Evolutionary conservation across 1,284 basidiomycete genomes (phyloP).

Genomic region (Hemileia vastatrix): DNA sequence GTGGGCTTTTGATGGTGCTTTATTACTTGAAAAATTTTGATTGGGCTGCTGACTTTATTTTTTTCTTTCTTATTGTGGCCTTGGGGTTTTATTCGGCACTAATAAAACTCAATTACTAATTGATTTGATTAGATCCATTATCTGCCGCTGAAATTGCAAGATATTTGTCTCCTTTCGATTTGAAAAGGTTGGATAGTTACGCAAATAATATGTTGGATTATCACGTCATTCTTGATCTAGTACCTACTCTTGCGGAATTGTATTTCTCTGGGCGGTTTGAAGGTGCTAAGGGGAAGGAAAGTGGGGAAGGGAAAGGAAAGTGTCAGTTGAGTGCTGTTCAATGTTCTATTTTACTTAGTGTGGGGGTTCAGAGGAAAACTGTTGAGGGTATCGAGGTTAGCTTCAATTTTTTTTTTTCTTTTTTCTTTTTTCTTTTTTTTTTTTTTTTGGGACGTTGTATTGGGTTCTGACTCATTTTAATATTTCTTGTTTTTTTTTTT

Average conservation of each 20-base stretch:
- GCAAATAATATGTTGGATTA: conserved; percentile 94
- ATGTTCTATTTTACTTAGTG: conserved; percentile 66
- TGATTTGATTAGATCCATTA: no score
- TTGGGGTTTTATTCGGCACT: no score
- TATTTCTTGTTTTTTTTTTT: neutral
- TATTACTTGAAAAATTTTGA: no score
- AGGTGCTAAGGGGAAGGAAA: conserved; percentile 50
- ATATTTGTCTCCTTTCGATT: conserved; percentile 78
- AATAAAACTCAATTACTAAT: no score
- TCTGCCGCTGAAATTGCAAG: conserved; percentile 61
- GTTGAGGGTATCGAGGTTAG: conserved; percentile 68
- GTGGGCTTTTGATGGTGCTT: neutral
- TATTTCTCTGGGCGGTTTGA: conserved; percentile 74
- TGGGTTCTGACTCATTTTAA: neutral
- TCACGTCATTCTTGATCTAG: conserved; percentile 84
- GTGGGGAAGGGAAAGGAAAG: conserved; percentile 29
- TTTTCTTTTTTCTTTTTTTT: neutral
- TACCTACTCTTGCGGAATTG: conserved; percentile 67
- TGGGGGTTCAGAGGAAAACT: conserved; percentile 83
- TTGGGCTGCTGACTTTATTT: no score
- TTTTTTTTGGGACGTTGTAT: neutral
- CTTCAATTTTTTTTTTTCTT: neutral
- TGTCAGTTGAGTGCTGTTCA: conserved; percentile 73
- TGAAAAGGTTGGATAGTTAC: conserved; percentile 91
- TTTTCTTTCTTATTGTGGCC: no score